Evolutionary conservation across 371 early-diverging fungal species (phyloP), one percentile per base, ranked within the genome.

Genomic region (Syncephalastrum racemosum): DNA sequence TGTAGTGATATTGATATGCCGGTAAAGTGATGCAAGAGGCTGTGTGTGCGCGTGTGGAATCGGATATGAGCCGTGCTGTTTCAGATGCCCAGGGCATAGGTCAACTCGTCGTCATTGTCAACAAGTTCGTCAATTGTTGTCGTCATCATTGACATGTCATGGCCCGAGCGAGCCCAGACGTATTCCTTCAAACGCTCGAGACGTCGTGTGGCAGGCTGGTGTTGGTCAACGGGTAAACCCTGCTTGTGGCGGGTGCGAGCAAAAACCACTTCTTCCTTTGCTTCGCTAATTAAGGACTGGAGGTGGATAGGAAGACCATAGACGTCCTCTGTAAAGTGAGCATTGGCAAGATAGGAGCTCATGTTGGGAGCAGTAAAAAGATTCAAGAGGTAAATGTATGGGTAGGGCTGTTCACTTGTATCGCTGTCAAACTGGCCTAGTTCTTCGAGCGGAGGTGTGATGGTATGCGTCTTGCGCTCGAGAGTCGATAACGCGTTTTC

Each of bases 291-390:
- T 0, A 75, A 56, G 14, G 48, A 27, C 51, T 71, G 71, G 12
- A 71, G 54, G 48, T 69, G 69, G 48, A 69, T 60, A 3, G 77
- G 77, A 22, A 76, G 50, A 14, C 54, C 60, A 58, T 60, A 70
- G 7, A 76, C 64, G 50, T 68, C 71, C 31, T 72, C 73, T 22
- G 70, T 66, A 43, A 67, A 56, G 5, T 53, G 43, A n/a, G 55
- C 50, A 22, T 58, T 50, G 20, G 70, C 56, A 18, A 76, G 58
- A 56, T 70, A 76, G 25, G 66, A 56, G 12, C 44, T 54, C 64
- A 76, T 68, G 42, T 76, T 67, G 25, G 73, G 73, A 16, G 67
- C 59, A 47, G 68, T 64, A 51, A 76, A 62, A 13, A 76, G 58
- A 53, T 70, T 63, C 4, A 72, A 22, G 1, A 76, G 54, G 50